Conservation (phyloP, 495 filamentous ascomycete genomes). For the Penicillium arizonense region DNA sequence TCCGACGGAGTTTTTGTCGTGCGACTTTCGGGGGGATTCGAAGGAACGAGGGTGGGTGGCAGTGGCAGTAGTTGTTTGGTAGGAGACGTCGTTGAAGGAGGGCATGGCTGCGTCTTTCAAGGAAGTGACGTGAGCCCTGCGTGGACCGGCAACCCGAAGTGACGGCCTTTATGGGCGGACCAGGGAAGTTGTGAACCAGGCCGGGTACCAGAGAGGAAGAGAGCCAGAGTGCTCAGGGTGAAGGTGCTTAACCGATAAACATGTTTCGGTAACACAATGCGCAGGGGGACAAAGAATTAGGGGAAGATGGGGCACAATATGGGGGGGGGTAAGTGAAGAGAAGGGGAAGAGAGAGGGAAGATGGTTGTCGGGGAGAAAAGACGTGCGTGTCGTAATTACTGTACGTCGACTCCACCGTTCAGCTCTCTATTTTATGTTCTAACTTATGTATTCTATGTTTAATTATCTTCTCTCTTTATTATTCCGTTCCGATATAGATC, state of each 20-base stretch:
- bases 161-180: slow-evolving; percentile 27
- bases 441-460: background rate
- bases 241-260: slow-evolving; percentile 18
- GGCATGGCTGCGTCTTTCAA: slow-evolving; percentile 34
- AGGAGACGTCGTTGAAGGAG: slow-evolving; percentile 40
- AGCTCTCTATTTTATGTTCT: background rate
- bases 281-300: background rate
- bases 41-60: slow-evolving; percentile 38
- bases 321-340: slow-evolving; percentile 5
- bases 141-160: slow-evolving; percentile 27
- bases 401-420: slow-evolving; percentile 17
- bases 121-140: slow-evolving; percentile 36
- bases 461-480: background rate
- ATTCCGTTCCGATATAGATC: no score
- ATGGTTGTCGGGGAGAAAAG: slow-evolving; percentile 20
- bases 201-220: slow-evolving; percentile 12
- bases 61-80: slow-evolving; percentile 24
- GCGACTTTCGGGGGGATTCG: slow-evolving; percentile 40
- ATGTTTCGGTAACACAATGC: slow-evolving; percentile 8
- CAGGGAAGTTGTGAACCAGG: slow-evolving; percentile 20
- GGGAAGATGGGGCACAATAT: slow-evolving; percentile 6
- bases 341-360: slow-evolving; percentile 1
- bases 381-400: slow-evolving; percentile 23
- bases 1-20: slow-evolving; percentile 47
- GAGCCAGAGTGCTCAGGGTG: background rate